phyloP scores from a whole-genome alignment of 2,329 filamentous ascomycete genomes.

The Trichoderma endophyticum region DNA sequence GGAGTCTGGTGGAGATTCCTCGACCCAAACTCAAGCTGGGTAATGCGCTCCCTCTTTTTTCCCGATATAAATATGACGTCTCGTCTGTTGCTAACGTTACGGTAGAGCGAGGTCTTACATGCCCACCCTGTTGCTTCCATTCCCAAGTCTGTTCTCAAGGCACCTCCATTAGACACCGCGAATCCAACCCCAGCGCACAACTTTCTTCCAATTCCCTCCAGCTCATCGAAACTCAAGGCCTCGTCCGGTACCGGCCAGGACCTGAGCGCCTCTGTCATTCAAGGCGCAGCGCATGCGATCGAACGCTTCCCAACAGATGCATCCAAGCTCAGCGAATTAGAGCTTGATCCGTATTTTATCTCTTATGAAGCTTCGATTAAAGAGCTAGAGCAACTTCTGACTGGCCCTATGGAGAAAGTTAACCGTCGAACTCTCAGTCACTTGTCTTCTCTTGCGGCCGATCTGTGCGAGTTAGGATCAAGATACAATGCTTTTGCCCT shows the following conservation, averaged over 20 bases:
- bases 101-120: slow-evolving; percentile 86
- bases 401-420: slow-evolving; percentile 94
- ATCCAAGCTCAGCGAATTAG: slow-evolving; percentile 75
- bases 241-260: slow-evolving; percentile 38
- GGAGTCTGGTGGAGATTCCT: slow-evolving; percentile 98
- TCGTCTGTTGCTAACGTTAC: slow-evolving; percentile 22
- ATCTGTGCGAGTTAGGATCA: slow-evolving; percentile 91
- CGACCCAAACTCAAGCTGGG: slow-evolving; percentile 98
- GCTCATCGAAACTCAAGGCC: slow-evolving; percentile 80
- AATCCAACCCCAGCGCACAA: slow-evolving; percentile 84
- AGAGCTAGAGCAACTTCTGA: slow-evolving; percentile 82
- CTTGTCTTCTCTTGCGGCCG: slow-evolving; percentile 75
- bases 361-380: slow-evolving; percentile 90
- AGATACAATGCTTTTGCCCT: slow-evolving; percentile 95
- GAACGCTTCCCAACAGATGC: slow-evolving; percentile 79
- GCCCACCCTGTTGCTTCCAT: slow-evolving; percentile 87
- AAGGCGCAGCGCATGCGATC: slow-evolving; percentile 56
- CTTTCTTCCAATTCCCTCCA: slow-evolving; percentile 81
- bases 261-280: slow-evolving; percentile 36
- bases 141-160: slow-evolving; percentile 90
- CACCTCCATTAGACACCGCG: slow-evolving; percentile 91
- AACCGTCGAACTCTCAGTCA: slow-evolving; percentile 87
- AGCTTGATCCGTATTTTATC: slow-evolving; percentile 93
- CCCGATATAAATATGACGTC: too few relatives aligned
- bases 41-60: slow-evolving; percentile 40